Evolutionary conservation across 305 asterid genomes (phyloP), one percentile per base, ranked within the genome.

Genomic region (Euphrasia arctica): DNA sequence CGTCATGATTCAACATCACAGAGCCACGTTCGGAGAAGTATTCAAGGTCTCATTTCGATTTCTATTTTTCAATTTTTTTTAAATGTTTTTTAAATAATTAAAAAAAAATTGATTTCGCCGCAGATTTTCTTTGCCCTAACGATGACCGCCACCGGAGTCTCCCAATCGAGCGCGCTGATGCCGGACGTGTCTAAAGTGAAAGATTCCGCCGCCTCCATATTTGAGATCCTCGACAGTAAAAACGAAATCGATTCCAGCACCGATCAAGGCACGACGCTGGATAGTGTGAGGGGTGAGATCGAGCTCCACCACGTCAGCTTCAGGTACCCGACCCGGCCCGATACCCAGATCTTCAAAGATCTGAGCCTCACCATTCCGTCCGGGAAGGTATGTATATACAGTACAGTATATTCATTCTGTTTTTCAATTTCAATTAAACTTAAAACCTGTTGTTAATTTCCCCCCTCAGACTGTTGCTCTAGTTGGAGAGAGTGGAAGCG

Each of bases 401-500:
- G 27, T 25, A 25, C 27, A 25, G 27, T 25, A 25, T 25, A 25
- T 25, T 25, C 27, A 25, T 3, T 25, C 28, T 8, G 12, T 8
- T 14, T 15, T 52, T 52, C 58, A 8, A 10, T 39, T 39, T 39
- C 11, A 10, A 39, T 1, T 39, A 8, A 2, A 39, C 3, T 39
- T 39, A 39, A 39, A 54, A 25, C 58, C 28, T 14, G 28, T 51
- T 22, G 32, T 22, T 27, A 4, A 54, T 54, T 25, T 9, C 6
- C 9, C 18, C 11, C 7, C 13, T 29, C 78, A 82, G 88, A 79
- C 86, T n/a, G 81, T 80, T 58, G 88, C 91, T 60, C 79, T 85
- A 8, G 95, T 85, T 25, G 97, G 95, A 66, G 95, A 87, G 75
- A 89, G 91, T 61, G 95, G 95, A 0, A 82, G 97, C 12, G 95